These are phyloP conservation scores for Barnettozyma sp. DNA, from an alignment of 805 yeast species.

Conservation along the genomic window DNA sequence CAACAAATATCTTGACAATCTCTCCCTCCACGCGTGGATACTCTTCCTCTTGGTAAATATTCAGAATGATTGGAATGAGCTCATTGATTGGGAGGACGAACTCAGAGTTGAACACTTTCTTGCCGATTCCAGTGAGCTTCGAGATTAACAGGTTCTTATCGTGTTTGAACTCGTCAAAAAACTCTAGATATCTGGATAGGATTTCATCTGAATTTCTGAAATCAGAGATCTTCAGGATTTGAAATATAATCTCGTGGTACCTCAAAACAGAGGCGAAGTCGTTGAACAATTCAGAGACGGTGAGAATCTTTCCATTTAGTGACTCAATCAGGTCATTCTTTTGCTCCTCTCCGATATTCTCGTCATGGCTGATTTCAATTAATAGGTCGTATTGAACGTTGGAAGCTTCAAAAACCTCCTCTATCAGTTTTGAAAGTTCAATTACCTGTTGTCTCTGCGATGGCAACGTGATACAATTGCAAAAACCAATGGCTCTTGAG, in stretches of 20 bases:
- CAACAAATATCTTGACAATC: slow-evolving; percentile 53
- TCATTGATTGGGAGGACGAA: slow-evolving; percentile 74
- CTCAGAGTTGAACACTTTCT: slow-evolving; percentile 59
- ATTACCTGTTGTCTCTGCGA: slow-evolving; percentile 70
- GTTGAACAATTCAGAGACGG: slow-evolving; percentile 76
- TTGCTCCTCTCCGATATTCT: slow-evolving; percentile 41
- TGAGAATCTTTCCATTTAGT: slow-evolving; percentile 58
- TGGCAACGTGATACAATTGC: slow-evolving; percentile 78
- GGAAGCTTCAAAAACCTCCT: slow-evolving; percentile 81
- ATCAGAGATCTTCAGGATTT: slow-evolving; percentile 77
- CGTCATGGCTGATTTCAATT: slow-evolving; percentile 42
- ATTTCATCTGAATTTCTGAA: slow-evolving; percentile 81
- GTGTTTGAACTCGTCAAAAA: slow-evolving; percentile 37
- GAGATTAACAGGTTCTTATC: slow-evolving; percentile 18
- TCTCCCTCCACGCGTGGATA: slow-evolving; percentile 39
- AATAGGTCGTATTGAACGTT: slow-evolving; percentile 59
- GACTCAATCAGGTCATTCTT: slow-evolving; percentile 43
- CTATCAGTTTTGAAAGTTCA: slow-evolving; percentile 59
- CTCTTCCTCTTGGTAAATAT: slow-evolving; percentile 39
- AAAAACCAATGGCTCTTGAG: slow-evolving; percentile 88
- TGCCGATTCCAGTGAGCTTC: slow-evolving; percentile 43
- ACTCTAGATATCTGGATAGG: slow-evolving; percentile 68
- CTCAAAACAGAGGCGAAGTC: slow-evolving; percentile 83
- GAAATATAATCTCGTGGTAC: slow-evolving; percentile 73
- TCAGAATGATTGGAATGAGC: slow-evolving; percentile 58